Base-by-base conservation (phyloP, 306 rosid genomes). In the Arachis hypogaea region DNA sequence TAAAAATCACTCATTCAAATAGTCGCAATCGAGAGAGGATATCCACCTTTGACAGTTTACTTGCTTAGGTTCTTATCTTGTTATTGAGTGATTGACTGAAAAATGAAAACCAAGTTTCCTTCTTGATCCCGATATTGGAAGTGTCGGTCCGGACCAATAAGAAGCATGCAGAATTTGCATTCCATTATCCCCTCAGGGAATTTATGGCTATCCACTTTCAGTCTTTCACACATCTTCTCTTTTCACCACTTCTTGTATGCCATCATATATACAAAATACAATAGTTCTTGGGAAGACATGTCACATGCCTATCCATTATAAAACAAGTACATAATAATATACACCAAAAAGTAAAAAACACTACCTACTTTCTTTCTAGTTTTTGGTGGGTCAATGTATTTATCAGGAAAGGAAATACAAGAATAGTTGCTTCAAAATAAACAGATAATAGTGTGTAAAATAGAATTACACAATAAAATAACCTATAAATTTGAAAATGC, bases 131-230 rank as follows among this genome's bases (percentile, higher is more conserved):
- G 22, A 22, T 42, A n/a, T 30, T 8, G 68, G 9, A 42, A 42
- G 69, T 46, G 11, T 46, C 2, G 9, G 6, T 41, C 33, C 36
- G 45, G 65, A 46, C 14, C 65, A 18, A 45, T 65, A 64, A 18
- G 70, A 22, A 44, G 43, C 42, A 7, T 46, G 7, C 55, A 7
- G 46, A 69, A 54, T 69, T 47, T 69, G 36, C 7, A 49, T 68
- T 36, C 73, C 72, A 49, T 67, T 49, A 30, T 67, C 72, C 18
- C 46, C 9, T 66, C 2, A 47, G 28, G 44, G 12, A 38, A 40
- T 62, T 38, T 38, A 8, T 65, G 56, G 56, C 11, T 18, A 9
- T 22, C 2, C 9, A 8, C 16, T 3, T 16, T 9, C 51, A 2
- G 3, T 14, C 16, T 3, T 16, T 9, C 51, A 10, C 11, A 46